These are phyloP conservation scores for Excoecaria agallocha DNA, from an alignment of 345 rosid genomes.

Conservation along the genomic window DNA sequence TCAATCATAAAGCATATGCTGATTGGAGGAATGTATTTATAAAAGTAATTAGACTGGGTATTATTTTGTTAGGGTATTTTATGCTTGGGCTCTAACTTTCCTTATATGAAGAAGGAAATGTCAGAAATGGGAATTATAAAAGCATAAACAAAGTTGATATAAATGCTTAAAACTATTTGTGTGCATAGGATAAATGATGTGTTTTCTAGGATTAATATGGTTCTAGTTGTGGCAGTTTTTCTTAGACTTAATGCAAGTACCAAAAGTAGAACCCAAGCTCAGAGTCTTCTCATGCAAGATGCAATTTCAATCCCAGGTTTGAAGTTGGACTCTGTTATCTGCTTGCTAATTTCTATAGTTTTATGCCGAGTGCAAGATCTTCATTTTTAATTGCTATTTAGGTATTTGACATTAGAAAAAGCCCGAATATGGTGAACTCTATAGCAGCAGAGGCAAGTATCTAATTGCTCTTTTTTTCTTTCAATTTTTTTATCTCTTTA, in stretches of 20 bases:
- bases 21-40: too few relatives aligned
- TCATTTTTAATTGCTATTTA: constrained; percentile 25
- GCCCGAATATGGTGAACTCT: constrained; percentile 69
- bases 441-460: constrained; percentile 73
- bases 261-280: constrained; percentile 87
- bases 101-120: neutral
- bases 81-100: too few relatives aligned
- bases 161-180: neutral
- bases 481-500: neutral
- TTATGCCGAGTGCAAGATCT: constrained; percentile 19
- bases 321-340: constrained; percentile 15
- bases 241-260: constrained; percentile 84
- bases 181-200: neutral
- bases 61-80: too few relatives aligned
- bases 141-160: neutral
- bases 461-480: constrained; percentile 2
- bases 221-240: constrained; percentile 62
- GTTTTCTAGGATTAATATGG: constrained; percentile 9
- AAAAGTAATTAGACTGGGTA: too few relatives aligned
- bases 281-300: constrained; percentile 89
- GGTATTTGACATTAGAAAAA: constrained; percentile 76
- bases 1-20: too few relatives aligned
- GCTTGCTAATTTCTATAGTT: constrained; percentile 11
- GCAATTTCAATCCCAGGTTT: constrained; percentile 80
- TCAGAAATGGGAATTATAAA: neutral